Conservation (phyloP, 176 grass and related monocot species). For the Carex littledalei region DNA sequence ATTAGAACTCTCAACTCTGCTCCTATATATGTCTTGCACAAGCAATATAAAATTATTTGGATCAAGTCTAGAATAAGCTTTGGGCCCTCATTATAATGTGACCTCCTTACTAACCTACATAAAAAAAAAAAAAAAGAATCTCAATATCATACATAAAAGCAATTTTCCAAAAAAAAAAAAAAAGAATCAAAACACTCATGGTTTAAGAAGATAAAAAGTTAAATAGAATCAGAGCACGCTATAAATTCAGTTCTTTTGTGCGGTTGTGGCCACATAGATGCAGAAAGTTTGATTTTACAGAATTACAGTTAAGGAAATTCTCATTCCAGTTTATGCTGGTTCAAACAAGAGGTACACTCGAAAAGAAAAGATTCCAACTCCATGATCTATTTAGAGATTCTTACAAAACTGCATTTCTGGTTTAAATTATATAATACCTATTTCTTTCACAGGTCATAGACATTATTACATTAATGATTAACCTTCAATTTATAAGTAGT, state of each 20-base stretch:
- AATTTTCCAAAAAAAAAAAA: background rate
- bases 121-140: background rate
- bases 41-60: background rate
- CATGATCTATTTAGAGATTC: background rate
- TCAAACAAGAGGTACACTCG: background rate
- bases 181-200: too few relatives aligned
- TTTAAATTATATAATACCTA: background rate
- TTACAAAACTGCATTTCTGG: background rate
- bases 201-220: background rate
- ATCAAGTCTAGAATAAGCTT: background rate
- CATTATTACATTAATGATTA: background rate
- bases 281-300: background rate
- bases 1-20: background rate
- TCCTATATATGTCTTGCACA: background rate
- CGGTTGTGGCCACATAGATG: background rate
- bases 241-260: background rate
- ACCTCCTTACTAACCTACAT: background rate
- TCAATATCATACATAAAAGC: background rate
- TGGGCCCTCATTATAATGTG: constrained; percentile 1
- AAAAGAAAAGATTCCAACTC: background rate
- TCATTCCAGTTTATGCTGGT: background rate
- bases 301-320: background rate
- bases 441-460: background rate
- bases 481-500: background rate
- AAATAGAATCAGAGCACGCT: background rate